Conservation (phyloP, 345 rosid genomes). For the Psidium guajava region DNA sequence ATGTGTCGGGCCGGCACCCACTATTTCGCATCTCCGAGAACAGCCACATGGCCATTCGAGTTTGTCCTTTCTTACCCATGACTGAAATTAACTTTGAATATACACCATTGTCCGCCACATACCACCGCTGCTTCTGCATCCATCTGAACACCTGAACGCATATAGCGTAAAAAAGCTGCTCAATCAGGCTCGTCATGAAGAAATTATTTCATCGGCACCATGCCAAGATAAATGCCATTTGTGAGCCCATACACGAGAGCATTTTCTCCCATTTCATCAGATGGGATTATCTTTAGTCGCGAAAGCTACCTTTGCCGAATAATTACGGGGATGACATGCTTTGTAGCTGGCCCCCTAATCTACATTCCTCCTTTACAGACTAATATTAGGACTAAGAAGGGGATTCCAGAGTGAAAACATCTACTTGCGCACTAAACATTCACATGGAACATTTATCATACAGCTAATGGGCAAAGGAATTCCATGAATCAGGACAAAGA, state of each 20-base stretch:
- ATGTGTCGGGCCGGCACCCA: constrained; percentile 86
- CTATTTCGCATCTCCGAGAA: constrained; percentile 94
- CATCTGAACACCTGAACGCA: constrained; percentile 75
- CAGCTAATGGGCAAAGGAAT: not conserved
- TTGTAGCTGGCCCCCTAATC: not conserved
- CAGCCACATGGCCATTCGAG: constrained; percentile 95
- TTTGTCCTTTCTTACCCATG: constrained; percentile 88
- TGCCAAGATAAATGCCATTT: not conserved
- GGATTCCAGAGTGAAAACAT: not conserved
- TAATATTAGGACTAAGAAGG: not conserved
- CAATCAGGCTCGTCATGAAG: not conserved
- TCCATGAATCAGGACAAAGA: not conserved
- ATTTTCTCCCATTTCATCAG: not conserved
- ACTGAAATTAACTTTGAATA: constrained; percentile 74
- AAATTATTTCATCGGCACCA: not conserved
- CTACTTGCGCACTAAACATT: not conserved
- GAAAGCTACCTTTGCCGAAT: not conserved
- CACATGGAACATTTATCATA: not conserved
- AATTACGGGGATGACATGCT: not conserved
- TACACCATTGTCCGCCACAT: constrained; percentile 71
- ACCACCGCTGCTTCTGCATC: constrained; percentile 98
- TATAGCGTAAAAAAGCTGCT: not conserved
- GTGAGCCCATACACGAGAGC: no score
- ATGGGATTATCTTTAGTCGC: not conserved
- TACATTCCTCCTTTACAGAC: not conserved